Evolutionary conservation across 2,329 filamentous ascomycete genomes (phyloP).

Genomic region (Phaeoacremonium minimum): DNA sequence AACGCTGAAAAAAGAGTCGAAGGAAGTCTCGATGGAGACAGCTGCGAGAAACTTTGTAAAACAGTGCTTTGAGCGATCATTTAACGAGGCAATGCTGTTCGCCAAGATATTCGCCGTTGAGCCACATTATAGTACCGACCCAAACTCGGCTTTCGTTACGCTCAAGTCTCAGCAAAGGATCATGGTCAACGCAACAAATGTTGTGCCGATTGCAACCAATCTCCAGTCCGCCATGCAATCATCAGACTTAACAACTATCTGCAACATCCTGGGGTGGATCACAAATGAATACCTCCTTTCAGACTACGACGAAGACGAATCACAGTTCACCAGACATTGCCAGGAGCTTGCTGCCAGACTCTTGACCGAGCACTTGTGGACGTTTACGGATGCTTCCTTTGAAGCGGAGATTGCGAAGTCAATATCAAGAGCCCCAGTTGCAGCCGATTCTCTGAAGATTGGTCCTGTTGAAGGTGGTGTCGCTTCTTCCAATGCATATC

Average conservation of each 20-base stretch:
- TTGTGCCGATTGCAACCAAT: slow-evolving; percentile 45
- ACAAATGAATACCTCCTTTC: slow-evolving; percentile 52
- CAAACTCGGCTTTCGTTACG: slow-evolving; percentile 44
- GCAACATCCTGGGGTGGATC: slow-evolving; percentile 53
- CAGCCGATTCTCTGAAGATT: slow-evolving; percentile 46
- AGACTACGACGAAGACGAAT: slow-evolving; percentile 53
- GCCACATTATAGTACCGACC: slow-evolving; percentile 43
- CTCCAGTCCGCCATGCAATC: slow-evolving; percentile 44
- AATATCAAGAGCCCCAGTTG: slow-evolving; percentile 43
- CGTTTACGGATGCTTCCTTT: slow-evolving; percentile 49
- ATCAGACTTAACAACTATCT: slow-evolving; percentile 43
- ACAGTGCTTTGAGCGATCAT: slow-evolving; percentile 54
- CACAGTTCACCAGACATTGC: slow-evolving; percentile 47
- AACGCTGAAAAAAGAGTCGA: slow-evolving; percentile 48
- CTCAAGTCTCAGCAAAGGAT: slow-evolving; percentile 45
- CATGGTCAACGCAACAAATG: slow-evolving; percentile 49
- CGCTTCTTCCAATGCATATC: slow-evolving; percentile 53
- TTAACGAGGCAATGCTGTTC: slow-evolving; percentile 50
- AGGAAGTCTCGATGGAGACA: slow-evolving; percentile 45
- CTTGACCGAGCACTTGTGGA: slow-evolving; percentile 54
- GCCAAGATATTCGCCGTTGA: slow-evolving; percentile 52
- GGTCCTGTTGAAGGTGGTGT: slow-evolving; percentile 40
- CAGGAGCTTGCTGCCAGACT: slow-evolving; percentile 52
- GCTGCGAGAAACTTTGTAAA: slow-evolving; percentile 55
- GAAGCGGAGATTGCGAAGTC: slow-evolving; percentile 52